phyloP scores from a whole-genome alignment of 1,284 basidiomycete genomes.

The Pseudozyma tsukubaensis region DNA sequence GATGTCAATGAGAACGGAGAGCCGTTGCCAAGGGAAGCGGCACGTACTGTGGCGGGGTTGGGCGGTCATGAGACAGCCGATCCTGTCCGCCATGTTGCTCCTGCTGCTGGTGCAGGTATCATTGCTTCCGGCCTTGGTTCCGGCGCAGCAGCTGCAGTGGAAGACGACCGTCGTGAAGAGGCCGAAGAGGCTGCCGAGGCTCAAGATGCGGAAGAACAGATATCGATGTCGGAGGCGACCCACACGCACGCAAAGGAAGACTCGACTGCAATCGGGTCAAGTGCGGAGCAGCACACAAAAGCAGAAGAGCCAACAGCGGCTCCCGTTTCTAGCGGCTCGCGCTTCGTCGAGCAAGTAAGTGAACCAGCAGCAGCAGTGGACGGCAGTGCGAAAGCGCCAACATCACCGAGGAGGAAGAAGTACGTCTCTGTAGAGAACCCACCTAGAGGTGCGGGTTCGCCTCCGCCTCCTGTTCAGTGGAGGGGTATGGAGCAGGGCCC shows the following conservation, averaged over 20 bases:
- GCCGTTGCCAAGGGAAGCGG: slow-evolving; percentile 3
- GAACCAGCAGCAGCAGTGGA: not conserved
- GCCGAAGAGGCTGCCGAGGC: slow-evolving; percentile 24
- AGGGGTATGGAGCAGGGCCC: slow-evolving; percentile 1
- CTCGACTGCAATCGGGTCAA: not conserved
- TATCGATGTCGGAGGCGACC: not conserved
- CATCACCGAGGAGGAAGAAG: slow-evolving; percentile 23
- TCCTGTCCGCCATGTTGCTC: slow-evolving; percentile 8
- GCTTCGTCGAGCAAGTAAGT: slow-evolving; percentile 17
- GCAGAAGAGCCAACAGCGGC: not conserved
- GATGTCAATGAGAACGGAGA: not conserved
- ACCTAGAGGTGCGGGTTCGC: slow-evolving; percentile 27
- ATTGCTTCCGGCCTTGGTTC: slow-evolving; percentile 29
- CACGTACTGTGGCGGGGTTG: slow-evolving; percentile 20
- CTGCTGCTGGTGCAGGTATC: slow-evolving; percentile 20
- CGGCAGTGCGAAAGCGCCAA: not conserved
- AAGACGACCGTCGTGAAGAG: slow-evolving; percentile 22
- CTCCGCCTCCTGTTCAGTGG: slow-evolving; percentile 47
- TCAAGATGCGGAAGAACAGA: slow-evolving; percentile 3
- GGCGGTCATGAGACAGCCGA: slow-evolving; percentile 24
- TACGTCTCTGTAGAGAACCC: slow-evolving; percentile 47
- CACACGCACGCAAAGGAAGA: not conserved
- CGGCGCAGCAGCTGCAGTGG: slow-evolving; percentile 20
- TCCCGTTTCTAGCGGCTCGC: slow-evolving; percentile 4
- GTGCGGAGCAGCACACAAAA: not conserved